Base-by-base conservation (phyloP, 768 basidiomycete species). In the Fibroporia radiculosa region DNA sequence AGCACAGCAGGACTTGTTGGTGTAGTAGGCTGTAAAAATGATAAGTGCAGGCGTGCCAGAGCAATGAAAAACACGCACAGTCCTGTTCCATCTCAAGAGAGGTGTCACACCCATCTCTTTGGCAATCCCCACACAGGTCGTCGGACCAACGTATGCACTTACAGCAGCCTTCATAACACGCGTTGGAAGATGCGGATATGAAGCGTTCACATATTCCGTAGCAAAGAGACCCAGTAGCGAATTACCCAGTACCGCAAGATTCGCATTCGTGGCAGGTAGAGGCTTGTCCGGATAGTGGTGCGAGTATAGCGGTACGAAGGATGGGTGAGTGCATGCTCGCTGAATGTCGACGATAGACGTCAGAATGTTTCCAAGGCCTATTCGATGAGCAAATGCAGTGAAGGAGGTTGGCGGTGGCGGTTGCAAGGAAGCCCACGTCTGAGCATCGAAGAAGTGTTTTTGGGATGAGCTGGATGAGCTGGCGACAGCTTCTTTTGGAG, bases 141-240 rank as follows among this genome's bases (percentile, higher is more conserved):
- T 67, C 13, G 89, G 82, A 12, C 95, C 95, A 25, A 93, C 93
- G 62, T 90, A 88, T 43, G 92, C 89, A 32, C 88, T 92, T 47
- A 95, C 79, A 12, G 89, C 92, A 5, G 89, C 86, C 66, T 96
- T 93, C 54, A 90, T 66, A 19, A 92, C 92, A 44, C 89, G 81
- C 18, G 90, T 92, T 1, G 95, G 95, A 22, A 98, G 75, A 58
- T 93, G 83, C 0, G 95, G 95, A 62, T 85, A 97, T 35, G 78
- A 72, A 11, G 81, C 71, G 44, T 85, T 74, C 31, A 96, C 66
- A 59, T 84, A 80, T 65, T 98, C 93, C 2, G 88, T 66, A 7
- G 90, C 85, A 60, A 96, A 93, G 24, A 96, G 72, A 43, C 93
- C 93, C 67, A 96, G 77, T 45, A 96, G 73, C 0, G 87, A 73